Conservation (phyloP, 2,329 filamentous ascomycete genomes). For the Graphilbum fragrans region DNA sequence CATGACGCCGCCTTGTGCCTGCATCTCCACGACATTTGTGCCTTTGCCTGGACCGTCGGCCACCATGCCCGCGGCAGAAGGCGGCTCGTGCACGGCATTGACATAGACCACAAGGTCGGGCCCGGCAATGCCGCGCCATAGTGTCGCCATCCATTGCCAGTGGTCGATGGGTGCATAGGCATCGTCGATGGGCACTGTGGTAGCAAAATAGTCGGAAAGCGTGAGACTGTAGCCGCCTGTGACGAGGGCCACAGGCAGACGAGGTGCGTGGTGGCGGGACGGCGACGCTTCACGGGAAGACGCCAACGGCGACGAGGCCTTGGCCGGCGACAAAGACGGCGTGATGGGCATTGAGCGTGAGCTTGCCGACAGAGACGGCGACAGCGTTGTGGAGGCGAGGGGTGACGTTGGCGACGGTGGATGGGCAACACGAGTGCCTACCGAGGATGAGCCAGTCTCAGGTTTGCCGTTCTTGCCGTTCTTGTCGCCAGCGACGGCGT, state of each 20-base stretch:
- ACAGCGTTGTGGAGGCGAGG: not conserved
- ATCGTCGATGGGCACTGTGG: slow-evolving; percentile 61
- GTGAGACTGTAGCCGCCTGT: slow-evolving; percentile 70
- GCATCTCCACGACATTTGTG: slow-evolving; percentile 32
- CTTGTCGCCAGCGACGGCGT: not conserved
- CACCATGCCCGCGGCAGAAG: slow-evolving; percentile 19
- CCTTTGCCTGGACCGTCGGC: slow-evolving; percentile 6
- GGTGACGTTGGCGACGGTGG: not conserved
- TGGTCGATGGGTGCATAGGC: slow-evolving; percentile 75
- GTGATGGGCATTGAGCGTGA: not conserved
- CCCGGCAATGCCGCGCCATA: slow-evolving; percentile 79
- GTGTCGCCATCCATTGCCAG: slow-evolving; percentile 93
- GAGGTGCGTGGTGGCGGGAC: not conserved
- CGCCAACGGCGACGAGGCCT: not conserved
- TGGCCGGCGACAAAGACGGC: not conserved
- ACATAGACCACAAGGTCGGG: slow-evolving; percentile 65
- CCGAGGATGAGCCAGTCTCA: too few relatives aligned
- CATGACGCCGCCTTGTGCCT: slow-evolving; percentile 28
- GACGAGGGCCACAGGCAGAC: slow-evolving; percentile 60
- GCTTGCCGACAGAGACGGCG: not conserved
- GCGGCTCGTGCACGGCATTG: slow-evolving; percentile 23
- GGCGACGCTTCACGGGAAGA: not conserved
- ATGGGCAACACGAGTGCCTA: too few relatives aligned
- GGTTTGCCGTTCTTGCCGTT: not conserved
- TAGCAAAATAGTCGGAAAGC: slow-evolving; percentile 63